Conservation (phyloP, 306 rosid genomes). For the Cucurbita maxima region DNA sequence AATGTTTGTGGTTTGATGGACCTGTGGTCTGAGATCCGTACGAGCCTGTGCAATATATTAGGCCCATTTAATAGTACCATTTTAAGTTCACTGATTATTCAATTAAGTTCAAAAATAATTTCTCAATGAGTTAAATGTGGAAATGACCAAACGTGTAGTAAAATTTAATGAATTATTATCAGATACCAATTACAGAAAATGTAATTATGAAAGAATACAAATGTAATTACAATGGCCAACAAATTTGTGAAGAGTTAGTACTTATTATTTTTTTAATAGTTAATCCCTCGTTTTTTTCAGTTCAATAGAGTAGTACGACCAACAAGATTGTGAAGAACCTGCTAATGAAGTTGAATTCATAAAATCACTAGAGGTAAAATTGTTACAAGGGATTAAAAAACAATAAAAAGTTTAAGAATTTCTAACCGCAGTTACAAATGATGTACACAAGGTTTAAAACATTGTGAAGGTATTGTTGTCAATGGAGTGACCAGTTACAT, state of each 20-base stretch:
- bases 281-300: no score
- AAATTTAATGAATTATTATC: no score
- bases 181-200: no score
- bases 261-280: no score
- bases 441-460: background rate
- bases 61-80: background rate
- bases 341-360: constrained; percentile 53
- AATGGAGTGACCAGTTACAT: background rate
- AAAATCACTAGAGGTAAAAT: constrained; percentile 41
- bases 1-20: background rate
- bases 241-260: no score
- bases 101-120: no score
- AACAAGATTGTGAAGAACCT: constrained; percentile 70
- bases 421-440: background rate
- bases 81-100: background rate
- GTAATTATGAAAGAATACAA: no score
- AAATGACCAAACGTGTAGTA: no score
- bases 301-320: constrained; percentile 12
- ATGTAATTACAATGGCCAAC: no score
- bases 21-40: background rate
- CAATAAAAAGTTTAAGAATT: background rate
- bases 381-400: constrained; percentile 59
- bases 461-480: background rate
- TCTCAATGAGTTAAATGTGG: no score
- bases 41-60: background rate